Evolutionary conservation across 2,329 filamentous ascomycete genomes (phyloP).

Genomic region (Colletotrichum costaricense): DNA sequence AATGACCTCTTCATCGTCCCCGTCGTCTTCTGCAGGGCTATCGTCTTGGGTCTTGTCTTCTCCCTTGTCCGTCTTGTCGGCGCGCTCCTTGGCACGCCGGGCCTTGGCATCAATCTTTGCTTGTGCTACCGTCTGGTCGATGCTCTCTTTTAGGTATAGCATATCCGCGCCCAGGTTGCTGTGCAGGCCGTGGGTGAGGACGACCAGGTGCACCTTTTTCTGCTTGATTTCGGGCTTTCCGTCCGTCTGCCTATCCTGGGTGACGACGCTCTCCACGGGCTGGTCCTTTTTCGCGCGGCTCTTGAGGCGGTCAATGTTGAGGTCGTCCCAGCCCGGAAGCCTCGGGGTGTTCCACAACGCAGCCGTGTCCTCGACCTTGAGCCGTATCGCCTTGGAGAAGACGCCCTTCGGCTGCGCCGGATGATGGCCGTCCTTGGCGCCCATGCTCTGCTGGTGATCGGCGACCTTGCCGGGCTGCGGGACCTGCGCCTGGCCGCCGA

Average conservation of each 20-base stretch:
- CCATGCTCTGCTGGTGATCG: constrained; percentile 77
- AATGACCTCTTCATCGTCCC: constrained; percentile 82
- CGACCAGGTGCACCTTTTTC: constrained; percentile 89
- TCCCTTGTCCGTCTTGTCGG: constrained; percentile 41
- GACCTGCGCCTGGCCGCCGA: constrained; percentile 56
- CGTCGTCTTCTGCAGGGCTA: constrained; percentile 38
- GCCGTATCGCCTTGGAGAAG: constrained; percentile 81
- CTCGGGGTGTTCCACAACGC: constrained; percentile 93
- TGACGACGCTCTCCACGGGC: constrained; percentile 45
- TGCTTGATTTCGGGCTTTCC: constrained; percentile 60
- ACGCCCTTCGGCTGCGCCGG: constrained; percentile 77
- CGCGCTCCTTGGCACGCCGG: constrained; percentile 64
- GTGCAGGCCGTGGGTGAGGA: constrained; percentile 94
- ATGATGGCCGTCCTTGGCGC: constrained; percentile 68
- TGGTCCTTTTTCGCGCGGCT: constrained; percentile 42
- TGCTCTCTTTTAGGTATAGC: constrained; percentile 97
- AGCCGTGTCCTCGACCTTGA: constrained; percentile 89
- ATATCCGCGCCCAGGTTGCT: constrained; percentile 97
- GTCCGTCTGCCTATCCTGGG: constrained; percentile 42
- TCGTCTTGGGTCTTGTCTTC: constrained; percentile 17
- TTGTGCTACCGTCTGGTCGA: constrained; percentile 83
- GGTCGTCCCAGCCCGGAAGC: constrained; percentile 74
- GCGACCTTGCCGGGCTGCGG: constrained; percentile 78
- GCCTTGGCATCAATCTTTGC: constrained; percentile 76
- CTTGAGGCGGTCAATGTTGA: constrained; percentile 44